Base-by-base conservation (phyloP, 2,329 filamentous ascomycete genomes). In the Pestalotiopsis sp. region DNA sequence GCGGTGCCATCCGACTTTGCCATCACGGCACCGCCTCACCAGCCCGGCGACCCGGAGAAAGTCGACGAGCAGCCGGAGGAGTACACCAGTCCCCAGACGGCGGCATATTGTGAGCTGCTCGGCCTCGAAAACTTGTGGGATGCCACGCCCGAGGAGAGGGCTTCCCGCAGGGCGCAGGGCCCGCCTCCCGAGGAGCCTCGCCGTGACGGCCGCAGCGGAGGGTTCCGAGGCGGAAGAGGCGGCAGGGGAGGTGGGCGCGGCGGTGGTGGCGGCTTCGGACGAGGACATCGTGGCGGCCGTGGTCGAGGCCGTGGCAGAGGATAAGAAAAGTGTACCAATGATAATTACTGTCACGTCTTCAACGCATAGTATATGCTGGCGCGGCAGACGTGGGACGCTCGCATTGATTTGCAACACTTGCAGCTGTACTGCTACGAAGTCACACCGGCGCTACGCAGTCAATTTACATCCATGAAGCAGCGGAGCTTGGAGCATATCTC, bases 1-100 rank as follows among this genome's bases (percentile, higher is more conserved):
- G 79, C 81, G 0, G 87, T 99, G 4, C 95, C 95, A 0, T 82
- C 91, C 6, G 93, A 97, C 76, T 99, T 98, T 78, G 82, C 82
- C 31, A 77, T 86, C 27, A 97, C 93, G 0, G 95, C 95, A 3
- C 92, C 94, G 1, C 84, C 90, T 2, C 92, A 94, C 71, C 85
- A 90, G 58, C 81, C 84, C 1, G 81, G 83, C 0, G 81, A 85
- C 6, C 87, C 90, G 0, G 87, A 91, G 71, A 84, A 83, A 27
- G 87, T 89, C 0, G 75, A 83, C 0, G 83, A 90, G n/a, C 87
- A 90, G 78, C 93, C 94, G 1, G 83, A 85, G 1, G 95, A 98
- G 80, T 95, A 95, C 78, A 93, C 90, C 4, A 98, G 96, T 76
- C 91, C 92, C 13, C 95, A 98, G 81, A 98, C 94, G 6, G 84